Evolutionary conservation across 2,329 filamentous ascomycete genomes (phyloP), one percentile per base, ranked within the genome.

Genomic region (Samsoniella hepiali): DNA sequence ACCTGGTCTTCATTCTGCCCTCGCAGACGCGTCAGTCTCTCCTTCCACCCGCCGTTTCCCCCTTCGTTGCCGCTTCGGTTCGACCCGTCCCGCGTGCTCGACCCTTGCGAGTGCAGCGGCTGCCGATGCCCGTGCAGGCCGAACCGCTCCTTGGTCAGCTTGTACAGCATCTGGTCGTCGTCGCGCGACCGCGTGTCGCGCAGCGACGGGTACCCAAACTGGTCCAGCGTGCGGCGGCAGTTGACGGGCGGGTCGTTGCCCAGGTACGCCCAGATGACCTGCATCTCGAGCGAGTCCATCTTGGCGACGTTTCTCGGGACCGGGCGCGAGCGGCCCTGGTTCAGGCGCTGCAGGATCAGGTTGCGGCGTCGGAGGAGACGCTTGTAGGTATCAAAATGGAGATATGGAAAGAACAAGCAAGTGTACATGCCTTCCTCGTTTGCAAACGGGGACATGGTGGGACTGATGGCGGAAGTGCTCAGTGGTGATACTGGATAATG

Each of bases 121-220:
- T 68, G 65, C 0, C 71, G 68, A 5, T 72, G 62, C 0, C 70
- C 68, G 0, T 65, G 36, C 3, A 62, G 51, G 13, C 68, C 69
- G 1, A 67, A 63, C 2, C 79, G 73, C 62, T 82, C 76, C 67
- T 85, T 86, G 2, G 84, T 87, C 2, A 88, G 74, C 67, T 89
- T 89, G 72, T 88, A 89, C 7, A 89, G 73, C 83, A 89, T 88
- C 70, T 89, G 86, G 49, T 89, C 86, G 50, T 87, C 84, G 49
- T 89, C 87, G 22, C 86, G 76, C 0, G 84, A 82, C 49, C 84
- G 74, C 0, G 86, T 88, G 40, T 88, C 85, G 10, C 81, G 76
- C 0, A 89, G 74, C 2, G 84, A 85, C 0, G 86, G 86, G 61
- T 88, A 88, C 0, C 84, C 85, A 62, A 82, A 89, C 67, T 89